Conservation (phyloP, 805 yeast species). For the Peterozyma xylosa region DNA sequence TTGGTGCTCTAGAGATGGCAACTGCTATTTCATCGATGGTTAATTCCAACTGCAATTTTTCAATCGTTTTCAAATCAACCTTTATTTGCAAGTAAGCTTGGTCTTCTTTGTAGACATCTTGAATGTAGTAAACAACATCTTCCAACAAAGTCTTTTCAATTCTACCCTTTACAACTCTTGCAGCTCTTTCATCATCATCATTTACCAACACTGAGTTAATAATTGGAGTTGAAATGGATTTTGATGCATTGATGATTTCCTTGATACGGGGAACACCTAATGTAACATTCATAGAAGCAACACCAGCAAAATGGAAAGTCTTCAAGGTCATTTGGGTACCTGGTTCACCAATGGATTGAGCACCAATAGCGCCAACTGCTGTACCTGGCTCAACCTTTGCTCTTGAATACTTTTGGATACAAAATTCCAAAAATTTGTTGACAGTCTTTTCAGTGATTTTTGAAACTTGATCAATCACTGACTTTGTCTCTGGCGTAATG, state of each 20-base stretch:
- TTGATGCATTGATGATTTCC: constrained; percentile 96
- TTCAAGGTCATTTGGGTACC: constrained; percentile 97
- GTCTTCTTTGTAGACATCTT: constrained; percentile 84
- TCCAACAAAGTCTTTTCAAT: constrained; percentile 84
- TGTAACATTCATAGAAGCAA: constrained; percentile 97
- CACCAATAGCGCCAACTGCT: constrained; percentile 99
- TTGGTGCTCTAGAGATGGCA: constrained; percentile 81
- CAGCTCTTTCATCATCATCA: constrained; percentile 93
- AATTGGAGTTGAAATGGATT: constrained; percentile 91
- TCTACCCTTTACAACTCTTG: constrained; percentile 96
- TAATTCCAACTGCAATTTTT: constrained; percentile 82
- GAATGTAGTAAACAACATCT: constrained; percentile 84
- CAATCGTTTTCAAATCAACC: constrained; percentile 78
- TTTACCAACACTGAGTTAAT: constrained; percentile 91
- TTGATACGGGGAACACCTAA: constrained; percentile 99
- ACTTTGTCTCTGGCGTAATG: constrained; percentile 13
- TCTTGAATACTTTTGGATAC: constrained; percentile 73
- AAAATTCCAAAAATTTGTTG: constrained; percentile 59
- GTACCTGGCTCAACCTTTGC: constrained; percentile 98
- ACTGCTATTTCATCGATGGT: constrained; percentile 78
- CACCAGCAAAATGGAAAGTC: constrained; percentile 90
- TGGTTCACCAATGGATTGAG: constrained; percentile 98
- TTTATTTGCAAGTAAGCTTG: constrained; percentile 74
- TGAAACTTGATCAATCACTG: constrained; percentile 45
- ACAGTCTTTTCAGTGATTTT: constrained; percentile 61